Percentiles rank a stretch among this genome's conserved stretches.
Evolutionary conservation across 495 filamentous ascomycete species (phyloP).

Genomic region (Daldinia concentrica): DNA sequence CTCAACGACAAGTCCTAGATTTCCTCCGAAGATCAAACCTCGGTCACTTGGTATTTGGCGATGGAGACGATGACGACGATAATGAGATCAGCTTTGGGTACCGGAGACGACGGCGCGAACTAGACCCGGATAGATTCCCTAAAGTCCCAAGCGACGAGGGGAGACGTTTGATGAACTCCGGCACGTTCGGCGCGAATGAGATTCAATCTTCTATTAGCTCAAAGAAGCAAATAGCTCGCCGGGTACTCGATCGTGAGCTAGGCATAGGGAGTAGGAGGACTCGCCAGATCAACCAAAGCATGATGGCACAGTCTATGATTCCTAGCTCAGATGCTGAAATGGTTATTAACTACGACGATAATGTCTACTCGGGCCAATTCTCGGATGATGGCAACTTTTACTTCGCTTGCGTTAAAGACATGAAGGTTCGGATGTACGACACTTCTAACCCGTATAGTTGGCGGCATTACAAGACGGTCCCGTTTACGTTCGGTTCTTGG

Average conservation of each 20-base stretch:
- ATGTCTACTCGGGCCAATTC: constrained; percentile 95
- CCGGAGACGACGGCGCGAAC: constrained; percentile 44
- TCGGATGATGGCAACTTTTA: constrained; percentile 98
- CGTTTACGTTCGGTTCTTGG: constrained; percentile 88
- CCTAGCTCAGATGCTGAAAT: constrained; percentile 83
- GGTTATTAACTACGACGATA: constrained; percentile 84
- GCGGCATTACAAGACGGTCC: constrained; percentile 93
- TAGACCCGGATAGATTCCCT: constrained; percentile 65
- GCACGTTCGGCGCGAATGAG: constrained; percentile 75
- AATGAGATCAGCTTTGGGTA: constrained; percentile 35
- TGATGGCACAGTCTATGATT: constrained; percentile 73
- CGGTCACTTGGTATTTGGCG: constrained; percentile 48
- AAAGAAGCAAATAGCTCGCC: constrained; percentile 69
- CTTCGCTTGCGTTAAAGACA: constrained; percentile 93
- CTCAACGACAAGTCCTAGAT: constrained; percentile 60
- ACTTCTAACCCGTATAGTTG: constrained; percentile 95
- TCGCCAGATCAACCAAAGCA: constrained; percentile 64
- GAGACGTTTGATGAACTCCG: constrained; percentile 77
- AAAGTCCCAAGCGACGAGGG: constrained; percentile 82
- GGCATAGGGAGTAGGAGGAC: constrained; percentile 65
- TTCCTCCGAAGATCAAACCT: constrained; percentile 56
- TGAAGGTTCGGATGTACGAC: constrained; percentile 95
- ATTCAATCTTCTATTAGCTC: constrained; percentile 61
- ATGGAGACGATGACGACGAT: constrained; percentile 56
- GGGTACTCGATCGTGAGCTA: constrained; percentile 81